A percentile compares a stretch with the other conserved stretches of the same genome.
These are phyloP conservation scores for Backusella westeae DNA, from an alignment of 192 early-diverging fungal genomes.

Conservation along the genomic window DNA sequence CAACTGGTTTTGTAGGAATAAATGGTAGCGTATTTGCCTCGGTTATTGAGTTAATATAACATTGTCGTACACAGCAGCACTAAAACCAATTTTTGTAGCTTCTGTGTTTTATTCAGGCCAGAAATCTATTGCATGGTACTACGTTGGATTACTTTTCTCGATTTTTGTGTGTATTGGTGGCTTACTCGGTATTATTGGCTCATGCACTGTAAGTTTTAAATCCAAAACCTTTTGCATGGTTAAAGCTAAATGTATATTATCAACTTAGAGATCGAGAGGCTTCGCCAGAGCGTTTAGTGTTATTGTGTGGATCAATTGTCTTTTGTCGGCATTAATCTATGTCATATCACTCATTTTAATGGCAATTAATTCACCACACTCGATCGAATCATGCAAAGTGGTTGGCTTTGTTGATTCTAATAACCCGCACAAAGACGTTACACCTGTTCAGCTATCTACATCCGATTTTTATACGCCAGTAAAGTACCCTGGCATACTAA, in stretches of 20 bases:
- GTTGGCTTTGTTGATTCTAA: conserved; percentile 29
- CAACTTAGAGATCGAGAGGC: conserved; percentile 24
- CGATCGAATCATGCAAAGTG: conserved; percentile 21
- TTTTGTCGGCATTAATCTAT: conserved; percentile 32
- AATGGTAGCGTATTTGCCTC: conserved; percentile 10
- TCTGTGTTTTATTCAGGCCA: conserved; percentile 33
- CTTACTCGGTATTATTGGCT: conserved; percentile 31
- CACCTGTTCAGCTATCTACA: conserved; percentile 7
- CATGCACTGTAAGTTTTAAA: conserved; percentile 28
- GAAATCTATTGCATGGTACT: conserved; percentile 21
- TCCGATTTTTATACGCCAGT: conserved; percentile 31
- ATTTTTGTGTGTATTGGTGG: conserved; percentile 30
- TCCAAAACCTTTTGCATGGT: background rate
- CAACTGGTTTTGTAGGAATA: conserved; percentile 22
- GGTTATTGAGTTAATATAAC: background rate
- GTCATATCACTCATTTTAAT: conserved; percentile 28
- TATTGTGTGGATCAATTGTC: conserved; percentile 31
- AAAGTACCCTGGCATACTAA: conserved; percentile 30
- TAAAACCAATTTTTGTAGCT: conserved; percentile 16
- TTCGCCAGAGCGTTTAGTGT: conserved; percentile 36
- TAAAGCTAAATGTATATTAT: background rate
- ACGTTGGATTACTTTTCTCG: conserved; percentile 26
- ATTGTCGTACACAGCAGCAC: background rate
- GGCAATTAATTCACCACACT: conserved; percentile 10
- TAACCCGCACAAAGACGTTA: conserved; percentile 20